Base-by-base conservation (phyloP, 2,329 filamentous ascomycete genomes). In the Nannizzia gypsea region DNA sequence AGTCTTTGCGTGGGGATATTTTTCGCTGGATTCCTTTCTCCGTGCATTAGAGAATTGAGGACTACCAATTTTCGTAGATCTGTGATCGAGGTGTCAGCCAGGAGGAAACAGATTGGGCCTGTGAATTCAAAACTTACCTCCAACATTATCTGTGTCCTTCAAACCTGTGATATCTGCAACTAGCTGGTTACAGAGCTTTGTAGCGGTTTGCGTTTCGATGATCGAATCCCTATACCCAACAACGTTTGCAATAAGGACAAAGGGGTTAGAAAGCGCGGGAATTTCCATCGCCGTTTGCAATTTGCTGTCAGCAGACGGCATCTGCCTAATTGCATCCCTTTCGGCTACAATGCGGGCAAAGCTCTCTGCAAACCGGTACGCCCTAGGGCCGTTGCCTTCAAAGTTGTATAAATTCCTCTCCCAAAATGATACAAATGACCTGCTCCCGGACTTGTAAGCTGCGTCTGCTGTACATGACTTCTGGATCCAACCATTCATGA, bases 1-100 rank as follows among this genome's bases (percentile, higher is more conserved):
- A 93, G 73, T 24, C 90, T 82, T 67, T 91, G 83, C 59, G 72
- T 74, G 22, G 75, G 76, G 60, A 83, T 59, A 9, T 60, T 64
- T 22, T 77, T 24, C 70, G 76, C 70, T 20, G 80, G 74, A 6
- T 74, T 73, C 38, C 78, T 75, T 60, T 81, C 77, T 2, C 73
- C 75, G 24, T 75, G 68, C 6, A 84, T 65, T 3, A 85, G 72
- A 28, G 77, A 71, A 64, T 85, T 85, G 17, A 85, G 73, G 9
- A 82, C 64, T 2, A 80, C 71, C 1, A 85, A 68, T 57, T 80
- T 76, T 59, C 71, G 74, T 11, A 83, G 68, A 2, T 72, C 77
- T 79, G 44, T 48, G 40, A 36, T 11, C 52, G 26, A 50, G n/a
- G 54, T 36, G 31, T 56, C 40, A 56, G 57, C 69, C 59, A 68